A percentile compares a stretch with the other conserved stretches of the same genome.
These are phyloP conservation scores for Diospyros lotus DNA, from an alignment of 148 eudicot species.

Conservation along the genomic window DNA sequence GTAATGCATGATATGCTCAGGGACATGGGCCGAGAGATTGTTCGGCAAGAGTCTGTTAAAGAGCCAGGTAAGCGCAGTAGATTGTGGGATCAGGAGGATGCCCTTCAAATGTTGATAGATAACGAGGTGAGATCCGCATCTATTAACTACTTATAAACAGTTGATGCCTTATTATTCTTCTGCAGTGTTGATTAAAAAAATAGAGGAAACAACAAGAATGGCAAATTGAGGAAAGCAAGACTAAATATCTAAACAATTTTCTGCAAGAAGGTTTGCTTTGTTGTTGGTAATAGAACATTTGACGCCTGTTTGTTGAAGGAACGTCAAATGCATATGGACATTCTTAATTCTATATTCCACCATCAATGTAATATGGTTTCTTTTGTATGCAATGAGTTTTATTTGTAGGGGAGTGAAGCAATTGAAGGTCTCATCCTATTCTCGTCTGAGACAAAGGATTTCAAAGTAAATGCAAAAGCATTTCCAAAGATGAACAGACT, in stretches of 20 bases:
- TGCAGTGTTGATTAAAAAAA: no score
- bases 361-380: not conserved
- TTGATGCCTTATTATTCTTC: no score
- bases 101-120: not conserved
- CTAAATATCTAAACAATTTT: no score
- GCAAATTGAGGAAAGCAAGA: no score
- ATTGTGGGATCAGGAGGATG: not conserved
- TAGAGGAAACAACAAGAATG: no score
- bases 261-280: no score
- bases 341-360: not conserved
- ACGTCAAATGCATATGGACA: not conserved
- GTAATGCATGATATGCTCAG: not conserved
- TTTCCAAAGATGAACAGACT: constrained; percentile 4
- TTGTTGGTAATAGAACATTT: no score
- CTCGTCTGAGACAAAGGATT: not conserved
- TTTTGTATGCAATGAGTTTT: not conserved
- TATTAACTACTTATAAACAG: not conserved
- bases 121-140: not conserved
- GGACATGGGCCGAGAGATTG: constrained; percentile 6
- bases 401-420: not conserved
- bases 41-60: constrained; percentile 1
- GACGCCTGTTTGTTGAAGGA: not conserved
- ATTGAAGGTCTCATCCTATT: not conserved
- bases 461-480: constrained; percentile 4
- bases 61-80: constrained; percentile 11